phyloP scores from a whole-genome alignment of 345 rosid genomes.

The Litchi chinensis region DNA sequence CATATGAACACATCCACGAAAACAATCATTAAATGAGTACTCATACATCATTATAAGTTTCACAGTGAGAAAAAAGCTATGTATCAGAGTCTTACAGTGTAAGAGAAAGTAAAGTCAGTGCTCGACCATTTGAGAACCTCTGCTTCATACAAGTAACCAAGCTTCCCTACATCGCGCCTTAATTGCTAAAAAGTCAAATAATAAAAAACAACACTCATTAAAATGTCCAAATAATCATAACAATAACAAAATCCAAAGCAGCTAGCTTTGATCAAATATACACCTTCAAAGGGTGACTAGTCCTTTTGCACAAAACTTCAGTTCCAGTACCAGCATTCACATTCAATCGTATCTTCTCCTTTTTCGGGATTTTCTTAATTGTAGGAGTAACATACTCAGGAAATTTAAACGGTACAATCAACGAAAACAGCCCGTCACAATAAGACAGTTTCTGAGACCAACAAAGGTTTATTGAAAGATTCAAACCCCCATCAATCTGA shows the following conservation, averaged over 20 bases:
- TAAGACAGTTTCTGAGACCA: constrained; percentile 82
- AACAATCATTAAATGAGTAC: neutral
- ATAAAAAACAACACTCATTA: neutral
- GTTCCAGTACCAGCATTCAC: constrained; percentile 62
- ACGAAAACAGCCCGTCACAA: constrained; percentile 54
- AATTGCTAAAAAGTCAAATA: constrained; percentile 51
- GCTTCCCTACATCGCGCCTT: constrained; percentile 55
- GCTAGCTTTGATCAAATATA: constrained; percentile 7
- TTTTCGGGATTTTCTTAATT: constrained; percentile 70
- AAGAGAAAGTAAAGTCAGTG: constrained; percentile 69
- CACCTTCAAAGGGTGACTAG: constrained; percentile 92
- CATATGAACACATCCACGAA: neutral
- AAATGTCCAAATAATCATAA: neutral
- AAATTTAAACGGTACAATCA: constrained; percentile 74
- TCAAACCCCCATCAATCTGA: constrained; percentile 89
- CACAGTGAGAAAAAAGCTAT: neutral
- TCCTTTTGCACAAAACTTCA: constrained; percentile 62
- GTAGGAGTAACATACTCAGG: constrained; percentile 87
- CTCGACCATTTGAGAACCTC: constrained; percentile 86
- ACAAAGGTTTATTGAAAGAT: constrained; percentile 59
- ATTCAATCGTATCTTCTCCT: constrained; percentile 74
- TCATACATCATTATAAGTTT: neutral
- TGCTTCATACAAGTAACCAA: constrained; percentile 70
- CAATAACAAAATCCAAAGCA: neutral
- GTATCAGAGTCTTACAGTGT: constrained; percentile 48